Percentiles rank a stretch among this genome's conserved stretches.
Evolutionary conservation across 2,329 filamentous ascomycete species (phyloP).

Genomic region (Cladosporium sp.): DNA sequence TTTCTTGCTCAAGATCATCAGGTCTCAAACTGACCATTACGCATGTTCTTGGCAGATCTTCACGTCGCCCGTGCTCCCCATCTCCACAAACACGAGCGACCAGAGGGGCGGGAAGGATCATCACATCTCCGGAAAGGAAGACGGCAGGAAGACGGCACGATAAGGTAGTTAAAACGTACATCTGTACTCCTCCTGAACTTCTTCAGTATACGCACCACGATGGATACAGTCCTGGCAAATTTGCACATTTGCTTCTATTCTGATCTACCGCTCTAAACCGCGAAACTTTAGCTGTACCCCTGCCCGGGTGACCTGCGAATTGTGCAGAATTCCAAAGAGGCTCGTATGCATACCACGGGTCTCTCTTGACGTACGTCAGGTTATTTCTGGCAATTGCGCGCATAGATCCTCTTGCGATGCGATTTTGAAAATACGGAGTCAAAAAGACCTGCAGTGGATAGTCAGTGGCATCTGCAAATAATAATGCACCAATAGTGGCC

Average conservation of each 20-base stretch:
- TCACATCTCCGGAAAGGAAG: not conserved
- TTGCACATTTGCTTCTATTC: not conserved
- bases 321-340: not conserved
- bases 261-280: not conserved
- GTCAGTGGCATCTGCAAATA: not conserved
- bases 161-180: not conserved
- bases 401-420: not conserved
- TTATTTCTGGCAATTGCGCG: not conserved
- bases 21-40: not conserved
- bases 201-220: not conserved
- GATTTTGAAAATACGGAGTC: not conserved
- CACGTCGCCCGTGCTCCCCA: not conserved
- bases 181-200: not conserved
- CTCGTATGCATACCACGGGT: not conserved
- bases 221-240: not conserved
- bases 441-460: not conserved
- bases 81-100: conserved; percentile 8
- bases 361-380: not conserved
- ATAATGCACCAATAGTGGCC: not conserved
- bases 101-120: conserved; percentile 6
- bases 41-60: not conserved
- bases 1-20: not conserved
- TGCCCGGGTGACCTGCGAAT: not conserved
- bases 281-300: not conserved
- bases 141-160: conserved; percentile 6